These are phyloP conservation scores for Dictyostelium intermedium DNA, from an alignment of 78 protist species.

Conservation along the genomic window DNA sequence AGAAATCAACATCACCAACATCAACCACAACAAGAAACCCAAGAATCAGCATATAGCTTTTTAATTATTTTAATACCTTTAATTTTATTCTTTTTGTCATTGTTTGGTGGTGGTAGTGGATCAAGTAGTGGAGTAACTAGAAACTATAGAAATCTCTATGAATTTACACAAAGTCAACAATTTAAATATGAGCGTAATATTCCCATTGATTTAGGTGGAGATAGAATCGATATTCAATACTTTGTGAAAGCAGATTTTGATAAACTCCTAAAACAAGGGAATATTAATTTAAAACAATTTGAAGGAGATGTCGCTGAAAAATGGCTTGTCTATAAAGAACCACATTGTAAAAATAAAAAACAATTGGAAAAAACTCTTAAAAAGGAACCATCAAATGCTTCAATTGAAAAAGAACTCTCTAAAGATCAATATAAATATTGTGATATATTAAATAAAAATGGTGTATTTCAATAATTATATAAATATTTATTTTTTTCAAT, in stretches of 20 bases:
- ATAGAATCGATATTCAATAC: constrained; percentile 14
- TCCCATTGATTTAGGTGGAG: background rate
- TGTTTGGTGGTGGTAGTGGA: constrained; percentile 31
- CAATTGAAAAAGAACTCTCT: background rate
- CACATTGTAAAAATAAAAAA: background rate
- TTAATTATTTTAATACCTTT: constrained; percentile 39
- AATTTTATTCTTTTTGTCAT: constrained; percentile 16
- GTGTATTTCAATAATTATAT: background rate
- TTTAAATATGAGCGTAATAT: background rate
- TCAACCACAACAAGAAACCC: constrained; percentile 13
- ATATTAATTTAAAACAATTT: background rate
- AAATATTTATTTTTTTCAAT: background rate
- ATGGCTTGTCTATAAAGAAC: constrained; percentile 1
- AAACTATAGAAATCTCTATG: background rate
- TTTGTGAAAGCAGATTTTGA: constrained; percentile 14
- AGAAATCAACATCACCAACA: background rate
- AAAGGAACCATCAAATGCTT: background rate
- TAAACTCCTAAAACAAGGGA: background rate
- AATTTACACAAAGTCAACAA: background rate
- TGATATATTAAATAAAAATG: constrained; percentile 13
- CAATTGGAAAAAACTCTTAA: background rate
- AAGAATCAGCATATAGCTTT: constrained; percentile 25
- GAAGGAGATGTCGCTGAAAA: background rate
- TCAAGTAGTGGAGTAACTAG: background rate
- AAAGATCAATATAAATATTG: constrained; percentile 19